phyloP scores from a whole-genome alignment of 2,329 filamentous ascomycete species.

The Lecanosticta acicola region DNA sequence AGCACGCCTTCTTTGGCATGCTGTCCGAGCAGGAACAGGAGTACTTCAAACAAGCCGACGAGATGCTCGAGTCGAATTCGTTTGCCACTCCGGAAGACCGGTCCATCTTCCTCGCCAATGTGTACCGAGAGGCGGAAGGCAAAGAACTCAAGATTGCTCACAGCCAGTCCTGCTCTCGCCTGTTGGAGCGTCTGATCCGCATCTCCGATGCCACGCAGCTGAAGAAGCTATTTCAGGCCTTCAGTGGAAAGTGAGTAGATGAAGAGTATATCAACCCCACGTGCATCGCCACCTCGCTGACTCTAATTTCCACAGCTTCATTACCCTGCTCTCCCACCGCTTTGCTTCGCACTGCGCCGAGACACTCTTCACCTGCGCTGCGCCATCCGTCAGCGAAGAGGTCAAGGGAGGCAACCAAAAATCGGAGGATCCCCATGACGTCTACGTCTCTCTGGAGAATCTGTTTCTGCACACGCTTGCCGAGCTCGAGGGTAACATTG shows the following conservation, averaged over 20 bases:
- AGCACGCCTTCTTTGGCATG: slow-evolving; percentile 84
- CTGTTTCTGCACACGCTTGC: slow-evolving; percentile 77
- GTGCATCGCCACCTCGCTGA: neutral
- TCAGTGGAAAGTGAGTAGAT: slow-evolving; percentile 63
- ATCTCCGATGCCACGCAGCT: slow-evolving; percentile 73
- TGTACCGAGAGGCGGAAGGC: slow-evolving; percentile 78
- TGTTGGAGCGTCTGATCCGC: slow-evolving; percentile 87
- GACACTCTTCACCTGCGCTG: slow-evolving; percentile 78
- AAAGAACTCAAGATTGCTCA: slow-evolving; percentile 96
- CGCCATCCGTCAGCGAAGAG: slow-evolving; percentile 71
- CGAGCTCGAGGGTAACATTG: slow-evolving; percentile 80
- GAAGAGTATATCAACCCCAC: neutral
- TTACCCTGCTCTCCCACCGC: slow-evolving; percentile 85
- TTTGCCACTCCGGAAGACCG: slow-evolving; percentile 66
- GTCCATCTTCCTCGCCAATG: slow-evolving; percentile 60
- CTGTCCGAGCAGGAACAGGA: slow-evolving; percentile 90
- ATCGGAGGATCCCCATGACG: slow-evolving; percentile 43
- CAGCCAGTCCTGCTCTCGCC: slow-evolving; percentile 87
- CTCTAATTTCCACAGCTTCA: slow-evolving; percentile 50
- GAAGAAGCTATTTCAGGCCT: slow-evolving; percentile 79
- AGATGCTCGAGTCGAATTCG: slow-evolving; percentile 82
- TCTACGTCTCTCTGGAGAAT: slow-evolving; percentile 67
- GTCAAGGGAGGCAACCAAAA: slow-evolving; percentile 34
- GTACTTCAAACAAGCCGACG: slow-evolving; percentile 86
- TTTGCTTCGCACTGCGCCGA: slow-evolving; percentile 98